Percentiles rank a stretch among this genome's conserved stretches.
These are phyloP conservation scores for Rutstroemia sydowiana DNA, from an alignment of 2,329 filamentous ascomycete genomes.

Conservation along the genomic window DNA sequence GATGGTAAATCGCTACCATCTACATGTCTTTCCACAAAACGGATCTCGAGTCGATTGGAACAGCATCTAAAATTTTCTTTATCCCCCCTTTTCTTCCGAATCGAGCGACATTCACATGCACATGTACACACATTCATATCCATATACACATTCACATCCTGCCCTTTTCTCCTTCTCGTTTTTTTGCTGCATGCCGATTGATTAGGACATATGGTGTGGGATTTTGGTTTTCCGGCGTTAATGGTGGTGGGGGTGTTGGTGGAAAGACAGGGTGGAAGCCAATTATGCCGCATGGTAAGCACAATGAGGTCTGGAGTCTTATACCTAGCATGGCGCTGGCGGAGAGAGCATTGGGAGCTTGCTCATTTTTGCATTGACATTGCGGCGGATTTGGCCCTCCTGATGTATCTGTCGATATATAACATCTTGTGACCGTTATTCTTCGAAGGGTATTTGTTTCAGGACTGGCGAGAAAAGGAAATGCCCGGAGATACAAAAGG, in stretches of 20 bases:
- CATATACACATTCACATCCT: no score
- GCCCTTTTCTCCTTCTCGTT: neutral
- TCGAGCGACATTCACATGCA: conserved; percentile 1
- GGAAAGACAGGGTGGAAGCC: neutral
- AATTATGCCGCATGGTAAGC: neutral
- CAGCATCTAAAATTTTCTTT: conserved; percentile 2
- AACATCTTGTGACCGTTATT: no score
- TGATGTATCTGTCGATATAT: no score
- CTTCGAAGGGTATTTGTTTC: no score
- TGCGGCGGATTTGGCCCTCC: no score
- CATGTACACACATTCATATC: no score
- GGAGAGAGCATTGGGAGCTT: neutral
- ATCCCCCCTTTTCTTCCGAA: conserved; percentile 1
- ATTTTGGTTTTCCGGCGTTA: neutral
- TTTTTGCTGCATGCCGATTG: conserved; percentile 7
- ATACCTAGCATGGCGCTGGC: neutral
- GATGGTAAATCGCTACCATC: neutral
- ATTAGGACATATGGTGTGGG: neutral
- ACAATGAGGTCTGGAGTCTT: neutral
- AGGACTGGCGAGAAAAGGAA: no score
- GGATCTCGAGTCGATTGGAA: conserved; percentile 3
- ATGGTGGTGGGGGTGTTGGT: neutral
- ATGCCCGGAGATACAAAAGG: no score
- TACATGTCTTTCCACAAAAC: conserved; percentile 3
- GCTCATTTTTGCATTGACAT: neutral